A percentile compares a stretch with the other conserved stretches of the same genome.
Conservation (phyloP, 2,329 filamentous ascomycete species). For the Sporothrix mexicana region DNA sequence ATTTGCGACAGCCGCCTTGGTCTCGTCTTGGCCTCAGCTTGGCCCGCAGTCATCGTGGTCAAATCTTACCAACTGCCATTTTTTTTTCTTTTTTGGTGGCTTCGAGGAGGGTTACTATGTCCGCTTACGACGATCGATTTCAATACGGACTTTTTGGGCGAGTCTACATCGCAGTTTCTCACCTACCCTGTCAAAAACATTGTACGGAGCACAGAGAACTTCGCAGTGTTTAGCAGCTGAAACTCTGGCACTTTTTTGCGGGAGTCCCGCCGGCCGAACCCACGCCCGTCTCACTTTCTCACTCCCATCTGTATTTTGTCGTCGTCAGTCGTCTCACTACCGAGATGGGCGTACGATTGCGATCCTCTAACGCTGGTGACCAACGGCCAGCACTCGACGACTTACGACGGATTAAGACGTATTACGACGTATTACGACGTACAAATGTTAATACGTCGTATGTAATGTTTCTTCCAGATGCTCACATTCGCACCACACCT, state of each 20-base stretch:
- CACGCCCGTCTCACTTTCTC: slow-evolving; percentile 8
- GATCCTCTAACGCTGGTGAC: not conserved
- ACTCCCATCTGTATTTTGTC: not conserved
- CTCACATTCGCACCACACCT: not conserved
- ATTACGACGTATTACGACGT: not conserved
- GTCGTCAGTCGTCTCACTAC: not conserved
- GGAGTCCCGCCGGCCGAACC: slow-evolving; percentile 1
- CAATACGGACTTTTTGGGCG: not conserved
- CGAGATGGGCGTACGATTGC: not conserved
- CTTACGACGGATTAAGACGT: not conserved
- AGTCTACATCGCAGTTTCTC: not conserved
- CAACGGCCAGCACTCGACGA: not conserved
- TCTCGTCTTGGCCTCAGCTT: slow-evolving; percentile 5
- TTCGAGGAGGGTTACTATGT: not conserved
- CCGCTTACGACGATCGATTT: not conserved
- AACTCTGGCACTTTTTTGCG: not conserved
- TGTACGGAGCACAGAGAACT: no score
- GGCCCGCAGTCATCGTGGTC: not conserved
- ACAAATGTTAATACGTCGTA: no score
- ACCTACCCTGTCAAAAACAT: not conserved
- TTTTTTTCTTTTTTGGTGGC: no score
- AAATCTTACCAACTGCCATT: no score
- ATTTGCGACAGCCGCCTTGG: slow-evolving; percentile 9
- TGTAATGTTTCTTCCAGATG: not conserved
- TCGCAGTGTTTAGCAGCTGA: not conserved